Evolutionary conservation across 805 yeast species (phyloP).

Genomic region (Scheffersomyces ergatensis): DNA sequence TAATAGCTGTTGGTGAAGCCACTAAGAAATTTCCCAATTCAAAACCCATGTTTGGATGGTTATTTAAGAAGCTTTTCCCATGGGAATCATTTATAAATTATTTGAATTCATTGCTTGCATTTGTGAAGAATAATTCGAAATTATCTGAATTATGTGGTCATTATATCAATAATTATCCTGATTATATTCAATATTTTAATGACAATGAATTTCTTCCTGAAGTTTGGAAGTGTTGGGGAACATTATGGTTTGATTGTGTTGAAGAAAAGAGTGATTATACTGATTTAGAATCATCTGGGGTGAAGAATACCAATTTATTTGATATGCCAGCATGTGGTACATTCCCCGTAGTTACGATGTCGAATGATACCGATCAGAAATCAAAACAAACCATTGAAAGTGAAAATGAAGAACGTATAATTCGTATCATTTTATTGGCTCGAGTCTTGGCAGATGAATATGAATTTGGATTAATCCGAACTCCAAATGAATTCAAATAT

Average conservation of each 20-base stretch:
- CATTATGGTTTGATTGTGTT: conserved; percentile 71
- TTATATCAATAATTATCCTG: conserved; percentile 22
- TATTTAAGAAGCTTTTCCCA: conserved; percentile 59
- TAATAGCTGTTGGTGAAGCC: conserved; percentile 62
- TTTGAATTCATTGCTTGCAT: conserved; percentile 53
- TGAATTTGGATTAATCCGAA: conserved; percentile 54
- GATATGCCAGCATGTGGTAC: conserved; percentile 69
- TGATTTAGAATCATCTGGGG: conserved; percentile 52
- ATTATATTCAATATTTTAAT: conserved; percentile 49
- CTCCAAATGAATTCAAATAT: conserved; percentile 44
- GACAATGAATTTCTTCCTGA: conserved; percentile 66
- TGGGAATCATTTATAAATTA: conserved; percentile 66
- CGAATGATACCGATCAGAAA: conserved; percentile 7
- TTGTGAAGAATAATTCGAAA: conserved; percentile 21
- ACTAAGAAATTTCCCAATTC: conserved; percentile 44
- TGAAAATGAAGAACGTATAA: conserved; percentile 50
- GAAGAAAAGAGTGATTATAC: conserved; percentile 51
- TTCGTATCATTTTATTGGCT: conserved; percentile 51
- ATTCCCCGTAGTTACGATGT: conserved; percentile 23
- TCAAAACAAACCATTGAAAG: conserved; percentile 26
- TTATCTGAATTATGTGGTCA: conserved; percentile 21
- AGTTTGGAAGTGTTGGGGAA: conserved; percentile 85
- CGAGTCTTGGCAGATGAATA: conserved; percentile 49
- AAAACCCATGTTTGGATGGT: conserved; percentile 45
- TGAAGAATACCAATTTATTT: conserved; percentile 49